phyloP scores from a whole-genome alignment of 768 basidiomycete species.

The Auricularia sp. region DNA sequence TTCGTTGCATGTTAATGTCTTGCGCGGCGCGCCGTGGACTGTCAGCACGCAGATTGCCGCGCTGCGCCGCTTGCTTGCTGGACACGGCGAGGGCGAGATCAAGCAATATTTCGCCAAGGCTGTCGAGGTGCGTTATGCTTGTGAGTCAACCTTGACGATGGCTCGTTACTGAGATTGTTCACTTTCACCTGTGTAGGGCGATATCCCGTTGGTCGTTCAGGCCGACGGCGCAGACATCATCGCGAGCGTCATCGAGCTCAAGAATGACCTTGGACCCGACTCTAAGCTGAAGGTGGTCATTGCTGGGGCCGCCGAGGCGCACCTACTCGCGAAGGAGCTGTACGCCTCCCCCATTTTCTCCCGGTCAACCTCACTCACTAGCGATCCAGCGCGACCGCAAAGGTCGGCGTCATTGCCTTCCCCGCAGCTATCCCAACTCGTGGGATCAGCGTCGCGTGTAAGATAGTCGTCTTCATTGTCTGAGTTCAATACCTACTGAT shows the following conservation, averaged over 20 bases:
- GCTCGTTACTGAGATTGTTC: neutral
- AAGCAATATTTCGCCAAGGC: slow-evolving; percentile 26
- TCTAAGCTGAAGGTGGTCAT: slow-evolving; percentile 39
- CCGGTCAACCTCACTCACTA: neutral
- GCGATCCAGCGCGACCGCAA: slow-evolving; percentile 33
- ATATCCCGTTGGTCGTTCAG: slow-evolving; percentile 28
- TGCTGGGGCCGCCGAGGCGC: slow-evolving; percentile 53
- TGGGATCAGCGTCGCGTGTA: slow-evolving; percentile 66
- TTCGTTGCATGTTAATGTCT: slow-evolving; percentile 52
- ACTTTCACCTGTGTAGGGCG: slow-evolving; percentile 12
- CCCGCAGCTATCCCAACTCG: slow-evolving; percentile 56
- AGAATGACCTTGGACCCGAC: slow-evolving; percentile 35
- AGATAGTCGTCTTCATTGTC: slow-evolving; percentile 12
- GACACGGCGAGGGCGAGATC: slow-evolving; percentile 15
- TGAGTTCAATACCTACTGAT: neutral
- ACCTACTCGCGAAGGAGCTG: slow-evolving; percentile 63
- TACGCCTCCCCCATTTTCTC: neutral
- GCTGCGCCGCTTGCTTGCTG: slow-evolving; percentile 34
- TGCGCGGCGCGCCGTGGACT: slow-evolving; percentile 31
- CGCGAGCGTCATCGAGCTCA: slow-evolving; percentile 28
- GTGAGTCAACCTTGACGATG: neutral
- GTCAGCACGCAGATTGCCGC: slow-evolving; percentile 60
- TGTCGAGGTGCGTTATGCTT: slow-evolving; percentile 24
- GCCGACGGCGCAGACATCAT: slow-evolving; percentile 32
- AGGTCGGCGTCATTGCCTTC: slow-evolving; percentile 58